phyloP scores from a whole-genome alignment of 1,284 basidiomycete genomes.

The Cryptococcus depauperatus region DNA sequence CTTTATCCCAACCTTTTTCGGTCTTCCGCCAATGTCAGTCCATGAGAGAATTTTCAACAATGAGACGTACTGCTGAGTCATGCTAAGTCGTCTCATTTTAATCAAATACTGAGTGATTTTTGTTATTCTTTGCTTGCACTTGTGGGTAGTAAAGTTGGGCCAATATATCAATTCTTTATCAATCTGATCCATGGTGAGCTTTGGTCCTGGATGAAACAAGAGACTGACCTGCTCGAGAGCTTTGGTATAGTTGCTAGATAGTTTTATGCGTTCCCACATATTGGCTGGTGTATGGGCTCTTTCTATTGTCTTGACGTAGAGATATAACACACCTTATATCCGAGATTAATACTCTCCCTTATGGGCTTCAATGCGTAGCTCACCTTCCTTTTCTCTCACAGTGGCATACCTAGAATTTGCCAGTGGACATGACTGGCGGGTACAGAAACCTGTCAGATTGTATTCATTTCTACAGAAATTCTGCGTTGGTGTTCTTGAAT shows the following conservation, averaged over 20 bases:
- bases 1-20: constrained; percentile 88
- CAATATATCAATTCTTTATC: constrained; percentile 93
- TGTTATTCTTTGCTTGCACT: constrained; percentile 97
- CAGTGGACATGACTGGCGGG: constrained; percentile 88
- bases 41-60: background rate
- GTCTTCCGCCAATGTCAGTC: constrained; percentile 49
- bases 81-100: constrained; percentile 85
- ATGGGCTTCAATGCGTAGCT: constrained; percentile 19
- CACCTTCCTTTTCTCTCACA: constrained; percentile 88
- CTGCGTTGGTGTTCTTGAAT: constrained; percentile 86
- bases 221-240: constrained; percentile 76
- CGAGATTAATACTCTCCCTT: too few species aligned
- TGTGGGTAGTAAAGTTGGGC: constrained; percentile 96
- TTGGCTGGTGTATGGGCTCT: constrained; percentile 88
- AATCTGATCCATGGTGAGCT: constrained; percentile 62
- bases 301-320: constrained; percentile 98
- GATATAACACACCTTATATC: constrained; percentile 85
- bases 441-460: constrained; percentile 97
- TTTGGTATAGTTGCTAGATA: constrained; percentile 89
- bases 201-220: background rate
- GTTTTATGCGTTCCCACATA: constrained; percentile 94
- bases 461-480: constrained; percentile 99
- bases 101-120: constrained; percentile 99
- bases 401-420: constrained; percentile 97
- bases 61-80: constrained; percentile 70